A percentile compares a stretch with the other conserved stretches of the same genome.
phyloP scores from a whole-genome alignment of 2,329 filamentous ascomycete species.

The Dothistroma pini region DNA sequence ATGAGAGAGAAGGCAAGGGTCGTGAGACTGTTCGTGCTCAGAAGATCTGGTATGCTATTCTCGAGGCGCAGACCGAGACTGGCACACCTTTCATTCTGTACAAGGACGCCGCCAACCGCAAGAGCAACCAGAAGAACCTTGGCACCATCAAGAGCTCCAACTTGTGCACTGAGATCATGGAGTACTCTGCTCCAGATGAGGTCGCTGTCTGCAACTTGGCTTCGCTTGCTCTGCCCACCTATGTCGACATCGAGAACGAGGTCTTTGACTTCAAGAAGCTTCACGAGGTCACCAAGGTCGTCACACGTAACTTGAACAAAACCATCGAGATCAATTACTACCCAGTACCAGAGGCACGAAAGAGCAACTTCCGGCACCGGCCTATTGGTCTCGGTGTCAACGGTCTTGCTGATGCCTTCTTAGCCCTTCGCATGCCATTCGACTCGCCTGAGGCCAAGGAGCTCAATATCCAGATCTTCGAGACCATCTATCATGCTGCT shows the following conservation, averaged over 20 bases:
- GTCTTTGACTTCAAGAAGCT: conserved; percentile 95
- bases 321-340: conserved; percentile 99
- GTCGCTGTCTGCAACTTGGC: conserved; percentile 98
- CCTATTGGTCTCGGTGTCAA: conserved; percentile 96
- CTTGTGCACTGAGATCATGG: conserved; percentile 96
- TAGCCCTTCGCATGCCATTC: conserved; percentile 93
- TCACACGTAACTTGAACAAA: conserved; percentile 94
- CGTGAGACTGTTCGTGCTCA: conserved; percentile 92
- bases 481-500: conserved; percentile 97
- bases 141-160: conserved; percentile 98
- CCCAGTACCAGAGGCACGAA: conserved; percentile 87
- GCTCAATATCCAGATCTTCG: conserved; percentile 97
- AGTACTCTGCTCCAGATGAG: conserved; percentile 96
- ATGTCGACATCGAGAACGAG: conserved; percentile 79
- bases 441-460: conserved; percentile 91
- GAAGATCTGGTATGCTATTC: conserved; percentile 98
- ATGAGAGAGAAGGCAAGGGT: conserved; percentile 82
- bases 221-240: conserved; percentile 86
- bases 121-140: conserved; percentile 99
- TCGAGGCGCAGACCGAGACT: conserved; percentile 98
- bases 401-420: conserved; percentile 95
- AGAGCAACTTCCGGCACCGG: conserved; percentile 96
- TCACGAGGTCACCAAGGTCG: conserved; percentile 87
- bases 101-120: conserved; percentile 97
- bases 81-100: conserved; percentile 99